These are phyloP conservation scores for Thecaphora frezii DNA, from an alignment of 1,284 basidiomycete species.

Conservation along the genomic window DNA sequence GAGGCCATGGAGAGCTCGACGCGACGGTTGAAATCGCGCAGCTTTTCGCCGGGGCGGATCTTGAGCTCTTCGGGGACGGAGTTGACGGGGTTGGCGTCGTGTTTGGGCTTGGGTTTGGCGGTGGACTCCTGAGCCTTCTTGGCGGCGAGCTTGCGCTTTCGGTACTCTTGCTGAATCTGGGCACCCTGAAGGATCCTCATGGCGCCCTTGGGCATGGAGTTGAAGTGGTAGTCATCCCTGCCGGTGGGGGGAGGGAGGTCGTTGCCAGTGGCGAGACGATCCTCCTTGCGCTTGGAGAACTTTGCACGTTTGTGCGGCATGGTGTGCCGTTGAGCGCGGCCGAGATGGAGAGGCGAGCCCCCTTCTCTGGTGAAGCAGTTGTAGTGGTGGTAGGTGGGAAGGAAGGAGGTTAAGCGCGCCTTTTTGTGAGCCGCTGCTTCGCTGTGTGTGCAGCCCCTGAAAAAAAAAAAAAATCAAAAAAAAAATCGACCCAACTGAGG, in stretches of 20 bases:
- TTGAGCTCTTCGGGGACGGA: conserved; percentile 18
- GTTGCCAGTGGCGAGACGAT: conserved; percentile 31
- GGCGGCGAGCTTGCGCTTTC: conserved; percentile 18
- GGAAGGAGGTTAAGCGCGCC: no score
- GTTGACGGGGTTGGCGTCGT: conserved; percentile 8
- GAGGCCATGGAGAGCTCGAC: conserved; percentile 47
- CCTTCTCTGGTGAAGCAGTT: no score
- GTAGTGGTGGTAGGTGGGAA: no score
- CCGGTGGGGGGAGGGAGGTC: conserved; percentile 27
- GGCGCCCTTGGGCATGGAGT: conserved; percentile 46
- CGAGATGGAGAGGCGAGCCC: no score
- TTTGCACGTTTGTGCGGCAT: conserved; percentile 55
- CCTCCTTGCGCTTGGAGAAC: conserved; percentile 34
- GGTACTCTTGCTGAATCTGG: conserved; percentile 40
- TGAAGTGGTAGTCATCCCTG: conserved; percentile 25
- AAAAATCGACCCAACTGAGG: no score
- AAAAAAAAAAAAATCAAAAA: no score
- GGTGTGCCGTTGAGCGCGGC: no score
- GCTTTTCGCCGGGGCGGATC: conserved; percentile 49
- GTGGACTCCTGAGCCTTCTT: conserved; percentile 12
- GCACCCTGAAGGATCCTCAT: conserved; percentile 43
- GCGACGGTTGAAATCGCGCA: conserved; percentile 50
- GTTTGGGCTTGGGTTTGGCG: conserved; percentile 24
- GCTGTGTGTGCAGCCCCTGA: no score
- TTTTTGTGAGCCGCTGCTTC: no score